Base-by-base conservation (phyloP, 805 yeast species). In the Yarrowia hollandica region DNA sequence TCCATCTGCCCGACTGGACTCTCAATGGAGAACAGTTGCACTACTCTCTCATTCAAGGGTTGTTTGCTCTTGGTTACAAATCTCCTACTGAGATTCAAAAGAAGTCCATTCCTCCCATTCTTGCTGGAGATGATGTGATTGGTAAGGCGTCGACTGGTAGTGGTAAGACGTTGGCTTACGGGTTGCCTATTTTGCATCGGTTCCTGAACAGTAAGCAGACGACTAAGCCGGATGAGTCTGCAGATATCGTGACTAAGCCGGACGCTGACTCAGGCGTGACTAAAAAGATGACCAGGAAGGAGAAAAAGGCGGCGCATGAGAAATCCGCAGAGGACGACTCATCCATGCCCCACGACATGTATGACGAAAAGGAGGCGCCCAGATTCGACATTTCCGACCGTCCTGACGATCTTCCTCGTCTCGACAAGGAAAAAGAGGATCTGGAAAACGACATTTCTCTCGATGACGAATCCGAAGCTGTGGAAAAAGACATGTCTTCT, bases 131-230 rank as follows among this genome's bases (percentile, higher is more conserved):
- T 31, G 98, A 94, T 72, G 81, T 94, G 4, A 84, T 94, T 64
- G 99, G 99, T 59, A 94, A 92, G 69, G 99, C 99, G 14, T 86
- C 94, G 10, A 94, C 99, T 0, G 99, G 99, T 70, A 88, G 96
- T 1, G 99, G 99, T 78, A 94, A 94, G 70, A 94, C 99, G 0
- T 75, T 91, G 60, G 99, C 99, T 0, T 94, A 89, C 71, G 97
- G 97, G 44, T 82, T 94, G 23, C 97, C 99, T 9, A 85, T 95
- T 25, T 71, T 94, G 62, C 31, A 37, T 35, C 34, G 58, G 6
- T 52, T 52, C 12, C 8, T 52, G 55, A 23, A 48, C 16, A 11
- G 14, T 5, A 15, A 48, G n/a, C 28, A 28, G 25, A 22, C 25
- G 8, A 33, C 2, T 16, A 41, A 26, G 26, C 7, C 16, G 35